Base-by-base conservation (phyloP, 1,139 yeast genomes). In the Taphrina betulina region DNA sequence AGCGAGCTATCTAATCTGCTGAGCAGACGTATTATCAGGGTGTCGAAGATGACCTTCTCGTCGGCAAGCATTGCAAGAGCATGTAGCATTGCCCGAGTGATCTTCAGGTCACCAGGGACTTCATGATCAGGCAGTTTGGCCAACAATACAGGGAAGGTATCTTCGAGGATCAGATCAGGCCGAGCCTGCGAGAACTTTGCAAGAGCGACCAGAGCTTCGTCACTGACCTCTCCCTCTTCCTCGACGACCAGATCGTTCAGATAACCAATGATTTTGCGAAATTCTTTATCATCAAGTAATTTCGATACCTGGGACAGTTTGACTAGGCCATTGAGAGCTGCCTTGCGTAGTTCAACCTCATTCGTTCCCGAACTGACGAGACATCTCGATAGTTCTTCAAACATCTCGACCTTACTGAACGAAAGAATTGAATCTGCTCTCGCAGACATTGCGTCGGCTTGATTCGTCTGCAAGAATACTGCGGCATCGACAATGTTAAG, bases 391-490 rank as follows among this genome's bases (percentile, higher is more conserved):
- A 89, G 74, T 2, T 86, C 74, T 66, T 20, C 37, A 19, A 48
- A n/a, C 22, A 48, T 5, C 1, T 31, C 46, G 3, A 16, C 26
- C 16, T 40, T 80, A 84, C 12, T 88, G 80, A 62, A 86, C 69
- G 51, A 83, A 73, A 56, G 82, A 78, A 38, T 87, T 71, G 17
- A 89, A 71, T 50, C 80, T 80, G 63, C 88, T 95, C 64, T 85
- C 85, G 66, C 7, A 12, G 31, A 26, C 10, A 26, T 7, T n/a
- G 22, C 14, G 26, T 19, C 23, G 3, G 17, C 2, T 14, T 24
- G n/a, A 2, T 19, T 26, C 3, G 22, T 26, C 17, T 23, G 34
- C 7, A 19, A 14, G 3, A 38, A 34, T 5, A 61, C 62, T 2
- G 66, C 58, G 1, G 82, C 71, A 33, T 71, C 74, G 31, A 80